phyloP scores from a whole-genome alignment of 2,329 filamentous ascomycete genomes.

The Juglanconis sp. region DNA sequence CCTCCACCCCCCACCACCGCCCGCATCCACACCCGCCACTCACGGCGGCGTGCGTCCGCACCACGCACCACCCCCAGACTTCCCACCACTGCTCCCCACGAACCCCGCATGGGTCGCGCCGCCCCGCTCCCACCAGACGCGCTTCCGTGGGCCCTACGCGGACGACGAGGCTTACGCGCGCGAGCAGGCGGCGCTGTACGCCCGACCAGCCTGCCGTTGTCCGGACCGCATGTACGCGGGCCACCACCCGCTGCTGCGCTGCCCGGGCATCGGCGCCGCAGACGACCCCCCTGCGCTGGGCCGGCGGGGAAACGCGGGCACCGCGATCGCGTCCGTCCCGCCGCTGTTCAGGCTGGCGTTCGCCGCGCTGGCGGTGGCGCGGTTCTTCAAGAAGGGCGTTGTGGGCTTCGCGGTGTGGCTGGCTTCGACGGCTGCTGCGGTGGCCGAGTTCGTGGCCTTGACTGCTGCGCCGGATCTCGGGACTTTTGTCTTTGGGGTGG shows the following conservation, averaged over 20 bases:
- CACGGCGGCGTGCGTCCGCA: too few relatives aligned
- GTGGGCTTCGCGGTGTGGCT: not conserved
- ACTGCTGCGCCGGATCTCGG: not conserved
- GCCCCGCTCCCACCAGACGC: too few relatives aligned
- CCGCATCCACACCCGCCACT: too few relatives aligned
- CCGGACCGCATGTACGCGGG: too few relatives aligned
- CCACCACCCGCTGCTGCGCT: too few relatives aligned
- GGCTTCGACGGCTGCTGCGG: not conserved
- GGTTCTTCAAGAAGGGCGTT: not conserved
- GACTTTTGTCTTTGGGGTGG: not conserved
- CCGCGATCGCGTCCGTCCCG: not conserved
- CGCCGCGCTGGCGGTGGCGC: not conserved
- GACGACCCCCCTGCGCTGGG: not conserved
- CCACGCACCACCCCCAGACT: too few relatives aligned
- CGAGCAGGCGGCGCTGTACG: not conserved
- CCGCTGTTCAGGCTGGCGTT: not conserved
- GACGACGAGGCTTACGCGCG: not conserved
- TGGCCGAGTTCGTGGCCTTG: not conserved
- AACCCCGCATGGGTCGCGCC: too few relatives aligned
- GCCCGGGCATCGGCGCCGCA: not conserved
- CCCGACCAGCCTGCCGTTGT: too few relatives aligned
- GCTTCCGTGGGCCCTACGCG: not conserved
- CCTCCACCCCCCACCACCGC: too few relatives aligned
- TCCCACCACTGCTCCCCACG: too few relatives aligned
- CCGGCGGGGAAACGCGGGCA: not conserved